A percentile compares a stretch with the other conserved stretches of the same genome.
Conservation (phyloP, 2,329 filamentous ascomycete genomes). For the Helicocarpus griseus region DNA sequence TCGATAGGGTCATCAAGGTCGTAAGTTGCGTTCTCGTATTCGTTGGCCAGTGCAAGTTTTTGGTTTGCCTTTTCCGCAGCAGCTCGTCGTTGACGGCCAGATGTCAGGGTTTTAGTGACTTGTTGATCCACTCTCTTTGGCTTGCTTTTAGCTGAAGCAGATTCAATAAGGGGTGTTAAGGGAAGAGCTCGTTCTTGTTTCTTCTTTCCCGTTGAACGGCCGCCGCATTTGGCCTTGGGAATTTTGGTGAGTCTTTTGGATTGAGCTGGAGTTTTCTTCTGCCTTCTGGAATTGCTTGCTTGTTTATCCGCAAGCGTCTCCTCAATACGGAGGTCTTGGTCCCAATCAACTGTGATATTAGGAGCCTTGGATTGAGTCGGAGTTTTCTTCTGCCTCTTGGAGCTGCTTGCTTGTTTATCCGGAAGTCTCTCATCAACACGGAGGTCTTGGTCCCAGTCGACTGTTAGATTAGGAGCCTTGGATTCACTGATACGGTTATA, state of each 20-base stretch:
- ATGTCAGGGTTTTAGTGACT: conserved; percentile 11
- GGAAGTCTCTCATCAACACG: conserved; percentile 6
- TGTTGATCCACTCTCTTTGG: neutral
- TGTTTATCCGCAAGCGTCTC: neutral
- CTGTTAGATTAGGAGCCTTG: neutral
- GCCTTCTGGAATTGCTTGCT: conserved; percentile 3
- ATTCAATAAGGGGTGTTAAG: conserved; percentile 4
- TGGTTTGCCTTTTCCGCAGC: conserved; percentile 10
- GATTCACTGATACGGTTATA: conserved; percentile 7
- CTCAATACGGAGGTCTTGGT: conserved; percentile 13
- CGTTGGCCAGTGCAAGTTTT: conserved; percentile 9
- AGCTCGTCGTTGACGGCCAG: conserved; percentile 7
- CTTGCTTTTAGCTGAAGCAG: conserved; percentile 3
- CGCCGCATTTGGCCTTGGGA: conserved; percentile 1
- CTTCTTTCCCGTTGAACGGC: conserved; percentile 5
- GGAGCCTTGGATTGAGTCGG: neutral
- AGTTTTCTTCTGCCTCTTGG: conserved; percentile 8
- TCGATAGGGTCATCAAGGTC: conserved; percentile 14
- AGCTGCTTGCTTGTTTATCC: neutral
- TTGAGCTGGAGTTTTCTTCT: conserved; percentile 4
- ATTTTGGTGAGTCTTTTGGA: neutral
- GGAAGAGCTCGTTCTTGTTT: conserved; percentile 1
- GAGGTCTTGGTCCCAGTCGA: conserved; percentile 15
- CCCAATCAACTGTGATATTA: conserved; percentile 10
- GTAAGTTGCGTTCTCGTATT: conserved; percentile 7